phyloP scores from a whole-genome alignment of 306 rosid genomes.

The Cajanus cajan region DNA sequence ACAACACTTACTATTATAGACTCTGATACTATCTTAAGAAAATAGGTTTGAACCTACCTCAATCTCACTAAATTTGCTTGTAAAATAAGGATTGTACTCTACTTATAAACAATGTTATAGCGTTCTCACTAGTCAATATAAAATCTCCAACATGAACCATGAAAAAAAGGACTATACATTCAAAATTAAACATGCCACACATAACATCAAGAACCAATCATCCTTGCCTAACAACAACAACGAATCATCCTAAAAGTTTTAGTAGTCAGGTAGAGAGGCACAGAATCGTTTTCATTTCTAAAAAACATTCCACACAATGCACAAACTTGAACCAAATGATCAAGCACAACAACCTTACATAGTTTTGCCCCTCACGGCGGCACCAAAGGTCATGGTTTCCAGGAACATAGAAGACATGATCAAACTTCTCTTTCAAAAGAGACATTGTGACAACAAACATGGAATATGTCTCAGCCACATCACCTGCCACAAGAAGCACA shows the following conservation, averaged over 20 bases:
- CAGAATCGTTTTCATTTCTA: background rate
- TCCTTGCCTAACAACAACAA: background rate
- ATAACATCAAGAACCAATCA: background rate
- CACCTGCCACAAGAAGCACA: constrained; percentile 81
- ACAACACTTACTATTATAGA: no score
- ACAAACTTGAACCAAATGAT: constrained; percentile 9
- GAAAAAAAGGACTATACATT: background rate
- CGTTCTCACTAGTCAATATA: no score
- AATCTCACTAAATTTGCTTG: no score
- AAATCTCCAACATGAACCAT: background rate
- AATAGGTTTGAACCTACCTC: no score
- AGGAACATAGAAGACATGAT: constrained; percentile 70
- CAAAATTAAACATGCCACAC: background rate
- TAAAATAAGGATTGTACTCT: no score
- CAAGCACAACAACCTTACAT: constrained; percentile 52
- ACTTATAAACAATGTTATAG: no score
- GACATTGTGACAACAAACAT: constrained; percentile 73
- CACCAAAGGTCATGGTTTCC: constrained; percentile 96
- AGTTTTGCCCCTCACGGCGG: constrained; percentile 51
- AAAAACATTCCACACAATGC: constrained; percentile 9
- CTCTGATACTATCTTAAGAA: no score
- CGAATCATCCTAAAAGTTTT: background rate
- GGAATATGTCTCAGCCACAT: constrained; percentile 70
- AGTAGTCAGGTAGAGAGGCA: background rate
- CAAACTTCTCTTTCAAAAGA: constrained; percentile 66